Conservation (phyloP, 2,329 filamentous ascomycete genomes). For the Xylaria sp. region DNA sequence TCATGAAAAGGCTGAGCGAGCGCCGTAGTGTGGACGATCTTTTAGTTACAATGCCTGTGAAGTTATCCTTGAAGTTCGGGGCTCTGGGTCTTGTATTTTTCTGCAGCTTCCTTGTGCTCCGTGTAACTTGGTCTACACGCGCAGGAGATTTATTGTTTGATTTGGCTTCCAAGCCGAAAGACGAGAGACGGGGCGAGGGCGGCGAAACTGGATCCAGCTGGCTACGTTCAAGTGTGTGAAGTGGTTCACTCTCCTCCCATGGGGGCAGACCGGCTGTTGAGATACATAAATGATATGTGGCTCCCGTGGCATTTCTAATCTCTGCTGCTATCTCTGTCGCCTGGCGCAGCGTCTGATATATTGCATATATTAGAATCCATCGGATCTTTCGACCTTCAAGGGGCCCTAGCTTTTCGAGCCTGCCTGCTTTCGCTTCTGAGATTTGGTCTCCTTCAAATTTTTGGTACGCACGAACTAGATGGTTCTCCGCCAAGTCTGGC, state of each 20-base stretch:
- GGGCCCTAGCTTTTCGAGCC: slow-evolving; percentile 66
- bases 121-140: slow-evolving; percentile 51
- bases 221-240: slow-evolving; percentile 46
- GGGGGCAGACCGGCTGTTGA: slow-evolving; percentile 57
- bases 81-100: slow-evolving; percentile 10
- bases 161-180: slow-evolving; percentile 56
- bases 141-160: slow-evolving; percentile 68
- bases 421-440: slow-evolving; percentile 64
- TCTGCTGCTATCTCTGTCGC: slow-evolving; percentile 71
- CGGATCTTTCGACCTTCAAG: slow-evolving; percentile 79
- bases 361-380: slow-evolving; percentile 80
- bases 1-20: slow-evolving; percentile 50
- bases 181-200: slow-evolving; percentile 27
- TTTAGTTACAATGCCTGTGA: slow-evolving; percentile 50
- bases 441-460: slow-evolving; percentile 73
- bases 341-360: slow-evolving; percentile 76
- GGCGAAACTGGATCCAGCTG: slow-evolving; percentile 46
- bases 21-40: slow-evolving; percentile 48
- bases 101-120: slow-evolving; percentile 21
- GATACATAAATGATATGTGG: slow-evolving; percentile 67
- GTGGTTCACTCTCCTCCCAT: slow-evolving; percentile 55
- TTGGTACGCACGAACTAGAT: slow-evolving; percentile 74
- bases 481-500: slow-evolving; percentile 55
- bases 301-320: slow-evolving; percentile 65
- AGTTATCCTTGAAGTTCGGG: slow-evolving; percentile 42